A percentile compares a stretch with the other conserved stretches of the same genome.
These are phyloP conservation scores for Galerina marginata DNA, from an alignment of 768 basidiomycete genomes.

Conservation along the genomic window DNA sequence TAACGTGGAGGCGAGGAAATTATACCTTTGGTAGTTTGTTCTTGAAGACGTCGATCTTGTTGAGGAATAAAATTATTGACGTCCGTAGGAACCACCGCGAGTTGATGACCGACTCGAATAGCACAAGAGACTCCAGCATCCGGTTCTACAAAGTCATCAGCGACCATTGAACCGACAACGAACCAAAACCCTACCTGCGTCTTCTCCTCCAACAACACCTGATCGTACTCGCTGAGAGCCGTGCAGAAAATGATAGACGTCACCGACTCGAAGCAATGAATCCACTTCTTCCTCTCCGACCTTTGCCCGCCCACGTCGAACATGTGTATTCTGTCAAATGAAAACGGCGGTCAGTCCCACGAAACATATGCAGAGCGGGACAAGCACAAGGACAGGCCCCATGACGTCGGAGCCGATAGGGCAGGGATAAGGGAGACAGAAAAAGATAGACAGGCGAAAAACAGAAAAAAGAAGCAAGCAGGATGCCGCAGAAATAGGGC, in stretches of 20 bases:
- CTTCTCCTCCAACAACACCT: conserved; percentile 71
- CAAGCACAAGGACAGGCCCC: conserved; percentile 1
- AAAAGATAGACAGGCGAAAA: neutral
- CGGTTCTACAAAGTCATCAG: conserved; percentile 72
- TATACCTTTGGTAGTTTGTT: conserved; percentile 74
- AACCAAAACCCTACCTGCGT: conserved; percentile 51
- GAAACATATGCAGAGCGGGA: neutral
- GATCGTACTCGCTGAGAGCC: conserved; percentile 77
- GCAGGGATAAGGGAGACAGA: neutral
- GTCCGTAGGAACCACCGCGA: conserved; percentile 93
- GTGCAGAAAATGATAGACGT: conserved; percentile 77
- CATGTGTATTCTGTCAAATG: conserved; percentile 57
- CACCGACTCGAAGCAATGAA: conserved; percentile 58
- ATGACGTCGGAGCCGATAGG: neutral
- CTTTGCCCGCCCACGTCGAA: conserved; percentile 84
- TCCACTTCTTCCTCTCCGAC: conserved; percentile 83
- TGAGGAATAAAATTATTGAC: conserved; percentile 89
- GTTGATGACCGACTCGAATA: conserved; percentile 52
- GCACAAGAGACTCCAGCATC: conserved; percentile 89
- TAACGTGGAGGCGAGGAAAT: conserved; percentile 24
- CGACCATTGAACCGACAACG: too few relatives aligned
- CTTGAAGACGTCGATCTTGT: conserved; percentile 94
- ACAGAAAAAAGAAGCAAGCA: neutral
- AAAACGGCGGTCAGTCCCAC: neutral
- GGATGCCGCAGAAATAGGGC: neutral